phyloP scores from a whole-genome alignment of 2,329 filamentous ascomycete species.

The Ceratocystis ficicola region DNA sequence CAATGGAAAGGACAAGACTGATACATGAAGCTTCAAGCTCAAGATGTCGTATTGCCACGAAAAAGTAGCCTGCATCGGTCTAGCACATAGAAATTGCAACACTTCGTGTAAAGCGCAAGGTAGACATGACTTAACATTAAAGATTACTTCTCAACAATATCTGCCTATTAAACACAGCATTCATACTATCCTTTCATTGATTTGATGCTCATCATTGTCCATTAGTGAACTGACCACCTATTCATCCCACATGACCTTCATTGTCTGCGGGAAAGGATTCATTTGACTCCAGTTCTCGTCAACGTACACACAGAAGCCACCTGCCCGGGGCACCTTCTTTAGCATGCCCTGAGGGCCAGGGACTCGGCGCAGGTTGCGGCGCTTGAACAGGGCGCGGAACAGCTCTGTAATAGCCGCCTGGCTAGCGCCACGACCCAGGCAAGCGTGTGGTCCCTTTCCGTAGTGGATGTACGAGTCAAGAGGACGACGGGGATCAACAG shows the following conservation, averaged over 20 bases:
- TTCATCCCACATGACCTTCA: conserved; percentile 43
- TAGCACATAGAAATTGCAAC: too few species aligned
- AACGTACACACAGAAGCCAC: conserved; percentile 49
- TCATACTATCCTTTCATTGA: neutral
- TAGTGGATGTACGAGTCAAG: conserved; percentile 53
- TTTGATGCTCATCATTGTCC: neutral
- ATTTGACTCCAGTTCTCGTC: conserved; percentile 49
- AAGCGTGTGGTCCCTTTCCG: conserved; percentile 49
- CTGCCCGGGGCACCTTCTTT: conserved; percentile 49
- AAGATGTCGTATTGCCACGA: too few species aligned
- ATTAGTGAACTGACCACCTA: conserved; percentile 12
- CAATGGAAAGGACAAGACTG: too few species aligned
- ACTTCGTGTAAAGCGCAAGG: too few species aligned
- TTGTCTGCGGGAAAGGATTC: conserved; percentile 39
- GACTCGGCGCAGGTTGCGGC: conserved; percentile 48
- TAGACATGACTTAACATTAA: too few species aligned
- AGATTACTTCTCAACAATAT: too few species aligned
- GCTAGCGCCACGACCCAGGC: conserved; percentile 48
- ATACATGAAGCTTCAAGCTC: too few species aligned
- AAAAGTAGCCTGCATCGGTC: too few species aligned
- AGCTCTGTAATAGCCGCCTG: conserved; percentile 54
- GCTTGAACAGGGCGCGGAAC: conserved; percentile 51
- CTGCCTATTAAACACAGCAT: neutral
- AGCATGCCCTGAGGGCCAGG: conserved; percentile 53
- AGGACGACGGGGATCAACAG: conserved; percentile 51